phyloP scores from a whole-genome alignment of 1,284 basidiomycete species.

The Gomphus bonarii region DNA sequence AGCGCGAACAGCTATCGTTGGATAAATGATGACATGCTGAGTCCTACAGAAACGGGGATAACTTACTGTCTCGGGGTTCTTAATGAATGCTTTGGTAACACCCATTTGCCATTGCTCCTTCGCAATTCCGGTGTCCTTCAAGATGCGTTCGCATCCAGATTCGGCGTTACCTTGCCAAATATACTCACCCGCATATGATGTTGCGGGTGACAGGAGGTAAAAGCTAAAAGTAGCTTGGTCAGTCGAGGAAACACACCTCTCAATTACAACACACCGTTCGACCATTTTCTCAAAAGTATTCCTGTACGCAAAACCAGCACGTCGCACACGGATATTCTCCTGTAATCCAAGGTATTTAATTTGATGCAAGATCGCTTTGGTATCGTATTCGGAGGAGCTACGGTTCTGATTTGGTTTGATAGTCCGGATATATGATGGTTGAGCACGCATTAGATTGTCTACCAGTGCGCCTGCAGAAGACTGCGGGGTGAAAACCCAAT shows the following conservation, averaged over 20 bases:
- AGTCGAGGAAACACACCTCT: background rate
- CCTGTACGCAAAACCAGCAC: conserved; percentile 96
- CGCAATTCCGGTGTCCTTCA: conserved; percentile 91
- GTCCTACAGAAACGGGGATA: background rate
- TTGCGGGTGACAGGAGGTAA: conserved; percentile 89
- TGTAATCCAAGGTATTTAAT: conserved; percentile 98
- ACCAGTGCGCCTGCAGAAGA: conserved; percentile 89
- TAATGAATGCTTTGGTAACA: conserved; percentile 97
- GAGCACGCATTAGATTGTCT: conserved; percentile 91
- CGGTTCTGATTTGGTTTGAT: conserved; percentile 99
- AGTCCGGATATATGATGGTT: conserved; percentile 97
- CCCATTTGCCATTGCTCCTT: conserved; percentile 99
- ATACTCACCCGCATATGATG: conserved; percentile 98
- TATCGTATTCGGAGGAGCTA: conserved; percentile 86
- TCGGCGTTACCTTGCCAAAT: conserved; percentile 90
- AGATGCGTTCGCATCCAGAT: conserved; percentile 88
- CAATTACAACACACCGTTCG: conserved; percentile 40
- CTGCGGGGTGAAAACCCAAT: conserved; percentile 25
- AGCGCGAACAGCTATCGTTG: conserved; percentile 82
- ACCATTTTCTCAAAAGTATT: conserved; percentile 99
- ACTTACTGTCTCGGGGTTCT: conserved; percentile 93
- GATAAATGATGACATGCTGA: background rate
- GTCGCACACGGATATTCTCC: conserved; percentile 95
- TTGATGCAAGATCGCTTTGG: conserved; percentile 93
- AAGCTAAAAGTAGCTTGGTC: conserved; percentile 37